Percentiles rank a stretch among this genome's conserved stretches.
Conservation (phyloP, 2,329 filamentous ascomycete genomes). For the Capronia epimyces region DNA sequence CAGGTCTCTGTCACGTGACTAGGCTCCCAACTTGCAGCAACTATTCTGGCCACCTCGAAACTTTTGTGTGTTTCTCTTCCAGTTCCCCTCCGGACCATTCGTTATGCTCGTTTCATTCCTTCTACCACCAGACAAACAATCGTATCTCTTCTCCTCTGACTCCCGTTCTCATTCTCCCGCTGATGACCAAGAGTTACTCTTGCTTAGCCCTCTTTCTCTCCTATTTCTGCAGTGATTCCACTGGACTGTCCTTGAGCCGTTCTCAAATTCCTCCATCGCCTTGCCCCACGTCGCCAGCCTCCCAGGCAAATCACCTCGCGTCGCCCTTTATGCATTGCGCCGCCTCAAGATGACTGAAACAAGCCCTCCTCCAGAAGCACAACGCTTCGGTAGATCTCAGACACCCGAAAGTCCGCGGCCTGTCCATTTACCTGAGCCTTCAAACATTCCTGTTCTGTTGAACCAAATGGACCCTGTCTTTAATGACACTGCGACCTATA, state of each 20-base stretch:
- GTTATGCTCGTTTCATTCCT: not conserved
- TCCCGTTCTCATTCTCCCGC: constrained; percentile 7
- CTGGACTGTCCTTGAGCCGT: constrained; percentile 9
- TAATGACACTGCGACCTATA: constrained; percentile 60
- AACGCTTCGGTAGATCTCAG: constrained; percentile 58
- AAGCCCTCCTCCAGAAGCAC: constrained; percentile 27
- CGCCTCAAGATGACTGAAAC: constrained; percentile 27
- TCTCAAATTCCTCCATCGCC: constrained; percentile 5
- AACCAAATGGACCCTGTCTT: constrained; percentile 68
- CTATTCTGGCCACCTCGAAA: not conserved
- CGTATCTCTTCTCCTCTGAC: not conserved
- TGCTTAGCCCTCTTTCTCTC: constrained; percentile 5
- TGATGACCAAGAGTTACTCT: not conserved
- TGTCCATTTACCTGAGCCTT: constrained; percentile 61
- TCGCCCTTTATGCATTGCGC: constrained; percentile 23
- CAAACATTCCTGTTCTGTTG: constrained; percentile 63
- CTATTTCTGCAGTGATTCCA: constrained; percentile 8
- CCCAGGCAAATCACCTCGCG: constrained; percentile 5
- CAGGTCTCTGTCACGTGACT: not conserved
- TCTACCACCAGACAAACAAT: constrained; percentile 2
- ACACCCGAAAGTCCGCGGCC: constrained; percentile 68
- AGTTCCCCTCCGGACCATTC: not conserved
- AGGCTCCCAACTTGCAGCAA: not conserved
- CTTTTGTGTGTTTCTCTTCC: not conserved
- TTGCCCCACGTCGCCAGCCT: constrained; percentile 17